A percentile compares a stretch with the other conserved stretches of the same genome.
Evolutionary conservation across 2,329 filamentous ascomycete species (phyloP).

Genomic region (Cordyceps javanica): DNA sequence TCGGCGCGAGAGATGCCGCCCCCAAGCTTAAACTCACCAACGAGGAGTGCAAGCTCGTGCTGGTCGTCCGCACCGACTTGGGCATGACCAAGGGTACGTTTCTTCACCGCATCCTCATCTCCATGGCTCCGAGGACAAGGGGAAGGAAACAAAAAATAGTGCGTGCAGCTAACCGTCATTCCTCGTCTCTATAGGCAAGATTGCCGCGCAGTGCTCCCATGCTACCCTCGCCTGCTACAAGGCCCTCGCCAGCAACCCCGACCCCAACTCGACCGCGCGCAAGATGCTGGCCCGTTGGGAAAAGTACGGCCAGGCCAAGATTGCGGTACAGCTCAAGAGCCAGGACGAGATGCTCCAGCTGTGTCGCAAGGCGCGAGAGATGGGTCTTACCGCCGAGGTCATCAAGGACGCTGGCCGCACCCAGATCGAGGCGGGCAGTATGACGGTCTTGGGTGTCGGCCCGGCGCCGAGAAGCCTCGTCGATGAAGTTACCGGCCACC

Average conservation of each 20-base stretch:
- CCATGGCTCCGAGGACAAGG: neutral
- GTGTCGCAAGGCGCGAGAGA: slow-evolving; percentile 71
- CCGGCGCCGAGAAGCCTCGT: slow-evolving; percentile 80
- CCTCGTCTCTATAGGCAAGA: slow-evolving; percentile 63
- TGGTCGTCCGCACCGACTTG: slow-evolving; percentile 88
- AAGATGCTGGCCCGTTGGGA: slow-evolving; percentile 80
- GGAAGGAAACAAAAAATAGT: neutral
- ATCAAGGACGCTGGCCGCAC: slow-evolving; percentile 95
- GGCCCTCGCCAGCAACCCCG: slow-evolving; percentile 54
- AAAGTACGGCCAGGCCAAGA: slow-evolving; percentile 78
- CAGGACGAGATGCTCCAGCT: slow-evolving; percentile 73
- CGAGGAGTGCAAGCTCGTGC: slow-evolving; percentile 90
- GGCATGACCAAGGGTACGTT: slow-evolving; percentile 92
- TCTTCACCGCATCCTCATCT: neutral
- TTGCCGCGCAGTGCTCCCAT: slow-evolving; percentile 90
- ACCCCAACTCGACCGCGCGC: slow-evolving; percentile 47
- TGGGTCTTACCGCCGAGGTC: slow-evolving; percentile 82
- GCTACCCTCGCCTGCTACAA: slow-evolving; percentile 99
- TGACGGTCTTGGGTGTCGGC: slow-evolving; percentile 82
- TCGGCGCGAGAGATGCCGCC: slow-evolving; percentile 16
- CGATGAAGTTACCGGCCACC: slow-evolving; percentile 74
- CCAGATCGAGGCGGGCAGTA: slow-evolving; percentile 88
- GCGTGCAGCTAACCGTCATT: neutral
- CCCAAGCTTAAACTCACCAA: slow-evolving; percentile 33
- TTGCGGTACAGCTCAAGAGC: slow-evolving; percentile 81